Evolutionary conservation across 2,329 filamentous ascomycete species (phyloP).

Genomic region (Cucurbitaria berberidis): DNA sequence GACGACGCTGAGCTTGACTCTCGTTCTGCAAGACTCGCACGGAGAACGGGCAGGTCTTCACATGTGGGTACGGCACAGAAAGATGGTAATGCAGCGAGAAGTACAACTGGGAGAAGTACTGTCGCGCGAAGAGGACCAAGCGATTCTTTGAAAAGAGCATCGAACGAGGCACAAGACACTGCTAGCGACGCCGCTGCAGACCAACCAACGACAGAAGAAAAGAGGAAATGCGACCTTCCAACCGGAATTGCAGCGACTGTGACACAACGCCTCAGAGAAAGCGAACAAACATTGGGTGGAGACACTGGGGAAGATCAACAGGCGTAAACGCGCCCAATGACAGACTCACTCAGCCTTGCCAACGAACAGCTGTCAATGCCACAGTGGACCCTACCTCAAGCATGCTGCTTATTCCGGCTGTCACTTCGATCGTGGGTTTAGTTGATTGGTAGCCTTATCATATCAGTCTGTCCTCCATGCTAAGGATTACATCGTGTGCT

Average conservation of each 20-base stretch:
- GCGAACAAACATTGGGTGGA: neutral
- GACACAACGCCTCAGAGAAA: neutral
- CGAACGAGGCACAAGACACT: neutral
- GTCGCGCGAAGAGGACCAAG: constrained; percentile 1
- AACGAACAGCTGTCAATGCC: no score
- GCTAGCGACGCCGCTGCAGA: neutral
- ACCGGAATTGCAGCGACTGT: neutral
- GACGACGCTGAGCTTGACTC: constrained; percentile 1
- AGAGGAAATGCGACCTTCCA: neutral
- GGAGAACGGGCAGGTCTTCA: constrained; percentile 8
- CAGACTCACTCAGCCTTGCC: no score
- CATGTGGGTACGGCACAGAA: neutral
- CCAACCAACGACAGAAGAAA: neutral
- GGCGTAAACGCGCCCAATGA: neutral
- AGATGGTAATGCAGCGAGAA: neutral
- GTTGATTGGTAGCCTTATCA: no score
- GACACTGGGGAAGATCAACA: neutral
- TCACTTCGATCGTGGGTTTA: no score
- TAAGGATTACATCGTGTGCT: no score
- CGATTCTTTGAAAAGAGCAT: neutral
- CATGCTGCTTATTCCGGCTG: no score
- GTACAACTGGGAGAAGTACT: neutral
- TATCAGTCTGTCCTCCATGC: no score
- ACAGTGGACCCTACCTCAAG: no score
- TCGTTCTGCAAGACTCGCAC: constrained; percentile 11